Base-by-base conservation (phyloP, 2,329 filamentous ascomycete genomes). In the Hypoxylon rubiginosum region DNA sequence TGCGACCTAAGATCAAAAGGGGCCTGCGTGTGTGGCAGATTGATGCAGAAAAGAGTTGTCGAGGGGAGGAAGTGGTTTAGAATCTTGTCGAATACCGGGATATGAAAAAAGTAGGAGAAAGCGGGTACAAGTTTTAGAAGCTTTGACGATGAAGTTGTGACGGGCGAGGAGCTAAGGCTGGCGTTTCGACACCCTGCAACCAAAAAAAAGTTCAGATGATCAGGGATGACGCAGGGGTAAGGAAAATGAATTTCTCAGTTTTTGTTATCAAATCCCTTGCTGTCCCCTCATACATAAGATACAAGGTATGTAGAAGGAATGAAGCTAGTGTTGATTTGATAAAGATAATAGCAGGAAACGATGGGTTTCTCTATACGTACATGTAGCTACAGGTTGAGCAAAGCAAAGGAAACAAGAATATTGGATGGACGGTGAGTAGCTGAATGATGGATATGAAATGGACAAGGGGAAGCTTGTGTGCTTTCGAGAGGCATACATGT, bases 171-270 rank as follows among this genome's bases (percentile, higher is more conserved):
- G 62, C 66, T 68, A 66, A 63, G 49, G 62, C 48, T 53, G 39
- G 51, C 34, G 66, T 68, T 66, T 68, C 59, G 56, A 15, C 62
- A 58, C 58, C 58, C 34, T 66, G 66, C 46, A 62, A 34, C 26
- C n/a, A 30, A 57, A 62, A 53, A 64, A 52, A 62, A 49, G 55
- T 43, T 43, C 26, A 58, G 66, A 62, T 60, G 58, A 62, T 43
- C 43, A 67, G 55, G 65, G 66, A 58, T 61, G 52, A 58, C 41
- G 53, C 59, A 68, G 39, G 62, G 58, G 55, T 50, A 55, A 39
- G 28, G 24, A n/a, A n/a, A n/a, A n/a, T n/a, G 26, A 43, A 26
- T 39, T 41, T 11, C 19, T 45, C 8, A 17, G 6, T 48, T 6
- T 58, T 57, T 45, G 26, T 48, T 50, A 24, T 45, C 45, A 45